Base-by-base conservation (phyloP, 148 eudicot species). In the Persicaria maculosa region DNA sequence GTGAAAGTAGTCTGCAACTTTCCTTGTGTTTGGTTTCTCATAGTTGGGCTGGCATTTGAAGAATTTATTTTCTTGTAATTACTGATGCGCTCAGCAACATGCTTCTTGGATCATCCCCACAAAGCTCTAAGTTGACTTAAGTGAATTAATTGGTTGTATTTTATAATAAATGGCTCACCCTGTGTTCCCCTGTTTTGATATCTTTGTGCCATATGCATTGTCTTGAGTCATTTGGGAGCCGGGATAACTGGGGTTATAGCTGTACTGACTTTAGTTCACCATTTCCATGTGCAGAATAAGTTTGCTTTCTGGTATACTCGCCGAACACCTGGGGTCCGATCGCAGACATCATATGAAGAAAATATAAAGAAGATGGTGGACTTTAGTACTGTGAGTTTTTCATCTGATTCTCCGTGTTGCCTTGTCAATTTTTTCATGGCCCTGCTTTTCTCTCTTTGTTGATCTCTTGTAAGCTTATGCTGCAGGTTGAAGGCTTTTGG, bases 401-500 rank as follows among this genome's bases (percentile, higher is more conserved):
- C 44, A 45, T 53, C 61, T 67, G 2, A 10, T 43, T 57, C 47
- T 76, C 36, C 64, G 4, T 46, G 55, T 19, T 45, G 11, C 54
- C 14, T 22, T 59, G 4, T 25, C 6, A 2, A 53, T 53, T 5
- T 6, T 53, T 53, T 6, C 17, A 4, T 6, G 15, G 5, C 57
- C 9, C 9, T 70, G 46, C 6, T 9, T 45, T 61, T 31, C 43
- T 70, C 16, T 17, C 46, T 76, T 10, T 31, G 12, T 40, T 47
- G 22, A 25, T 76, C 43, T 73, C 71, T 72, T 36, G 5, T 10
- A 20, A 22, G 43, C 67, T 59, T 59, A 19, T 73, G 64, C 52
- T 70, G 14, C 79, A 95, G 98, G 98, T 88, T 77, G 97, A 95
- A 90, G 96, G 87, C 54, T 95, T 95, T 79, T 95, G 98, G 98